Evolutionary conservation across 495 filamentous ascomycete genomes (phyloP).

Genomic region (Alectoria sarmentosa): DNA sequence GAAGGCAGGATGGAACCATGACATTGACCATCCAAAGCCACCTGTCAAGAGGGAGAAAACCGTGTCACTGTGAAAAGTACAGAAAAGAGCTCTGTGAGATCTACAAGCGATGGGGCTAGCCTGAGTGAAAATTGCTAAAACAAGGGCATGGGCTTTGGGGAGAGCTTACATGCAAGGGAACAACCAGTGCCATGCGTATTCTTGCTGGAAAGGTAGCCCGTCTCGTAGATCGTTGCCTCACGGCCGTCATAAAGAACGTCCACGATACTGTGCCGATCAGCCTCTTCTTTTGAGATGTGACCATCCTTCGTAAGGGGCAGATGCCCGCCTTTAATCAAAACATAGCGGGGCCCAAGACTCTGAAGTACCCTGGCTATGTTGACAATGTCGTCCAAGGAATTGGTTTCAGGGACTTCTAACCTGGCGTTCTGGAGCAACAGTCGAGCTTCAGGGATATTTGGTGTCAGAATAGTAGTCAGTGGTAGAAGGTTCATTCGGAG

Average conservation of each 20-base stretch:
- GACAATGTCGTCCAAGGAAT: slow-evolving; percentile 53
- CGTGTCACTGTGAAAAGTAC: background rate
- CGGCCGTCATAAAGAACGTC: slow-evolving; percentile 63
- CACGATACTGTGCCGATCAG: slow-evolving; percentile 58
- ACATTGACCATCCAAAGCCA: background rate
- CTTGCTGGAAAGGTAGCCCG: slow-evolving; percentile 56
- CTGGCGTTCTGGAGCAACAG: slow-evolving; percentile 60
- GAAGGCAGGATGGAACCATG: too few species aligned
- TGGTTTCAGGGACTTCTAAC: slow-evolving; percentile 39
- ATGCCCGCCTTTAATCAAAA: slow-evolving; percentile 91
- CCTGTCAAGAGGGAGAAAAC: background rate
- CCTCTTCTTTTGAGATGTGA: slow-evolving; percentile 43
- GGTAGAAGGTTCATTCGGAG: slow-evolving; percentile 66
- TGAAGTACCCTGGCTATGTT: slow-evolving; percentile 60
- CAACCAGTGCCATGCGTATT: slow-evolving; percentile 97
- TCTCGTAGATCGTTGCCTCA: slow-evolving; percentile 53
- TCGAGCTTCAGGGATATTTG: slow-evolving; percentile 85
- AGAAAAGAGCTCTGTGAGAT: background rate
- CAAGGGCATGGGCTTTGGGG: background rate
- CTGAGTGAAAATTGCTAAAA: background rate
- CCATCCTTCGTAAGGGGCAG: slow-evolving; percentile 63
- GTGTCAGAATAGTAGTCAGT: slow-evolving; percentile 72
- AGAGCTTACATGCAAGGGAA: slow-evolving; percentile 72
- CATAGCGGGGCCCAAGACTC: slow-evolving; percentile 63
- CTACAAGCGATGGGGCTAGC: background rate